Evolutionary conservation across 2,329 filamentous ascomycete species (phyloP).

Genomic region (Alternaria atra): DNA sequence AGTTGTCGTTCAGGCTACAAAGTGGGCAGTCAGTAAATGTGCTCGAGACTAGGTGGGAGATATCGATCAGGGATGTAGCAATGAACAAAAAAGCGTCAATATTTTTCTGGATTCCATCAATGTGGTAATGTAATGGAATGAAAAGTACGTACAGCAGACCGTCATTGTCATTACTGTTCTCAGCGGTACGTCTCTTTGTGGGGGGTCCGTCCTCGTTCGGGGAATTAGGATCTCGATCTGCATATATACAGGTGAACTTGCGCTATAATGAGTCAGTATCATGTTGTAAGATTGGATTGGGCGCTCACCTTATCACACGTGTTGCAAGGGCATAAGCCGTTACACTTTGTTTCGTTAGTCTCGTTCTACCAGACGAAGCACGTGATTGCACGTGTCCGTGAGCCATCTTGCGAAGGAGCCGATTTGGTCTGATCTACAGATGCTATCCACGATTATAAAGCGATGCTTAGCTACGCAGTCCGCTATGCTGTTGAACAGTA

Average conservation of each 20-base stretch:
- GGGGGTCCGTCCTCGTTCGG: slow-evolving; percentile 52
- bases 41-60: background rate
- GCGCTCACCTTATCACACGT: slow-evolving; percentile 64
- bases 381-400: background rate
- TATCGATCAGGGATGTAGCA: background rate
- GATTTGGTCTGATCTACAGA: background rate
- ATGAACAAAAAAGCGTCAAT: background rate
- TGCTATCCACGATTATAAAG: background rate
- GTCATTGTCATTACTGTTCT: slow-evolving; percentile 28
- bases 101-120: background rate
- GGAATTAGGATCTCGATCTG: slow-evolving; percentile 47
- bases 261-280: slow-evolving; percentile 43
- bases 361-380: background rate
- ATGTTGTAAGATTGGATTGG: background rate
- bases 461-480: background rate
- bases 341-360: slow-evolving; percentile 59
- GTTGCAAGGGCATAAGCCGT: slow-evolving; percentile 66
- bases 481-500: background rate
- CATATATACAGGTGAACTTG: slow-evolving; percentile 52
- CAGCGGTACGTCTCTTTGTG: slow-evolving; percentile 41
- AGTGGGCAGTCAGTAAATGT: background rate
- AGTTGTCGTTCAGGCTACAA: slow-evolving; percentile 27
- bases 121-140: background rate
- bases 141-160: slow-evolving; percentile 17
- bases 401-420: background rate